Base-by-base conservation (phyloP, 306 rosid genomes). In the Herpetospermum pedunculosum region DNA sequence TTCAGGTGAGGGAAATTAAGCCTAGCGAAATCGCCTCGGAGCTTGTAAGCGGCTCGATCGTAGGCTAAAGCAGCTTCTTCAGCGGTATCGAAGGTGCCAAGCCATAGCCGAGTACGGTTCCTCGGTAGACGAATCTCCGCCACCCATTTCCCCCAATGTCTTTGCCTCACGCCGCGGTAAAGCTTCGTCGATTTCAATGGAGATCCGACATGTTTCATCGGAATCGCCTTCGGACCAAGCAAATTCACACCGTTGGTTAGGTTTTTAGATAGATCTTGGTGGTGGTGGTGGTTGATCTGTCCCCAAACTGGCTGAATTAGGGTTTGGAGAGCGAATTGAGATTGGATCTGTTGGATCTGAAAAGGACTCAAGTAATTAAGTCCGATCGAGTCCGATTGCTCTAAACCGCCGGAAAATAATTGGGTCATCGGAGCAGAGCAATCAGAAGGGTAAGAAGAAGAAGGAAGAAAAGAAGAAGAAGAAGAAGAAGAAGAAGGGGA, bases 131-230 rank as follows among this genome's bases (percentile, higher is more conserved):
- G 83, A 19, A 95, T 95, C 89, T 95, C 99, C 3, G 99, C 99
- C 0, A 95, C 99, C 99, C 99, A 95, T 75, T 95, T 95, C 0
- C 99, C 99, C 99, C 99, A 95, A 77, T 95, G 99, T 49, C 99
- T 81, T 64, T 95, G 97, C 75, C 99, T 76, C 16, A 95, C 99
- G 34, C 99, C 99, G 79, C 99, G 62, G 79, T 95, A 95, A 0
- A 95, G 96, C 87, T 91, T 95, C 0, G 91, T 83, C 65, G 97
- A 88, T 50, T 95, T 95, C 0, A 85, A 76, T 3, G 91, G 80
- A 5, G 79, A 64, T 2, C 92, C 92, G 35, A 75, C 70, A 0
- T 81, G 96, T 88, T 95, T 95, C 99, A 94, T 91, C 0, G 78
- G 78, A 44, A 91, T 72, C 23, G 97, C 87, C 54, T 81, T 89